These are phyloP conservation scores for Backusella morwellensis DNA, from an alignment of 192 early-diverging fungal species.

Conservation along the genomic window DNA sequence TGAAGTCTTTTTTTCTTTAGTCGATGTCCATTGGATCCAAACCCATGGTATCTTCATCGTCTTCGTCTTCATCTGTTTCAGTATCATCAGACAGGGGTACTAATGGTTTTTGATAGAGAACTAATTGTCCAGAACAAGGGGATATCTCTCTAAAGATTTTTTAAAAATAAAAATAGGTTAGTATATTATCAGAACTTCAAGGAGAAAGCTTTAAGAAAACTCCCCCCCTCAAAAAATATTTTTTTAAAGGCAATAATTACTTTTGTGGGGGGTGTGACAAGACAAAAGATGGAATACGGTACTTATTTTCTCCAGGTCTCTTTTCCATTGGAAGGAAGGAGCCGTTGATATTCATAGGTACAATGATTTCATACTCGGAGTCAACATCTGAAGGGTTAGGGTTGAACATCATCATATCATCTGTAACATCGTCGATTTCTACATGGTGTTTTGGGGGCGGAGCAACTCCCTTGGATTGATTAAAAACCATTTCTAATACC, in stretches of 20 bases:
- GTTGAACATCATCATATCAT: not conserved
- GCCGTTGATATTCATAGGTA: slow-evolving; percentile 7
- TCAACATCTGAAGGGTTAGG: not conserved
- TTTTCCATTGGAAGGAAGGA: slow-evolving; percentile 14
- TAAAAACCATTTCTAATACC: not conserved
- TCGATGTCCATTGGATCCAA: slow-evolving; percentile 14
- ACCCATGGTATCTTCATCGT: not conserved
- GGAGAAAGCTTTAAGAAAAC: not conserved
- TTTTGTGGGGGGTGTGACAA: slow-evolving; percentile 10
- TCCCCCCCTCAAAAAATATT: not conserved
- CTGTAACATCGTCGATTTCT: slow-evolving; percentile 9
- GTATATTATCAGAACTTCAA: not conserved
- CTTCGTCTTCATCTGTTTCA: slow-evolving; percentile 7
- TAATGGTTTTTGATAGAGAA: slow-evolving; percentile 4
- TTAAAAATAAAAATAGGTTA: slow-evolving; percentile 2
- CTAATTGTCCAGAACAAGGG: not conserved
- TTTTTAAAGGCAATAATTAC: not conserved
- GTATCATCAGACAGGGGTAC: not conserved
- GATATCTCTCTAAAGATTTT: not conserved
- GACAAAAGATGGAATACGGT: slow-evolving; percentile 15
- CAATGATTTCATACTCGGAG: not conserved
- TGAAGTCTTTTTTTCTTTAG: not conserved
- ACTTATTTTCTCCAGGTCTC: slow-evolving; percentile 13
- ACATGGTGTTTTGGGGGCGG: not conserved
- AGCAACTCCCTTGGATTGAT: not conserved